Base-by-base conservation (phyloP, 768 basidiomycete species). In the Sistotremastrum niveocremeum region DNA sequence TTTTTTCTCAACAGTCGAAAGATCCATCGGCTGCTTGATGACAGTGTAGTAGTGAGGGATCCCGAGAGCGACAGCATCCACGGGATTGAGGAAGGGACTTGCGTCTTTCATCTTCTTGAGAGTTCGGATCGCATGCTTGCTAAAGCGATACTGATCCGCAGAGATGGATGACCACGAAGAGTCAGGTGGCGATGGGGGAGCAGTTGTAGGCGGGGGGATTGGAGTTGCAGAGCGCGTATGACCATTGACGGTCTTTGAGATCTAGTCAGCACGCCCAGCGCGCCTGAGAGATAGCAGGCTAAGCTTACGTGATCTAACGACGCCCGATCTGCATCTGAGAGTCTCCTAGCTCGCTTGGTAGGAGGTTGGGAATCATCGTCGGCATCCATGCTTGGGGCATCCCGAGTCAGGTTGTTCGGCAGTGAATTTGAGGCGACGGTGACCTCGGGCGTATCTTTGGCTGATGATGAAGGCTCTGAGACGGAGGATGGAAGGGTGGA, bases 21-120 rank as follows among this genome's bases (percentile, higher is more conserved):
- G 73, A 60, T 98, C 95, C 88, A 97, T 97, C 0, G 95, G 95
- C 30, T 72, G 76, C 57, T 81, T 86, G 64, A 99, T 77, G 58
- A 98, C 78, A 39, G 71, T 71, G 34, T 76, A 76, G 56, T 99
- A 99, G 60, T 94, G 89, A 6, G 90, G 94, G 50, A 88, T 77
- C 50, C 77, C 78, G 54, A 89, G 68, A 6, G 77, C 82, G 53
- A 91, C 73, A 20, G 81, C 73, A 61, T 99, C 95, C 47, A 99
- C 95, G 12, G 95, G 91, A 42, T 70, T 71, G 44, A 83, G 63
- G 66, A 99, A 99, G 1, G 90, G 79, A 2, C 60, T 57, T 0
- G 88, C 77, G 45, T 94, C 88, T 60, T 87, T 88, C 58, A 78
- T 60, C 67, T 87, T 91, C 71, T 87, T 94, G 57, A 98, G 62